Base-by-base conservation (phyloP, 169 alveolate genomes). In the Theileria luwenshuni region DNA sequence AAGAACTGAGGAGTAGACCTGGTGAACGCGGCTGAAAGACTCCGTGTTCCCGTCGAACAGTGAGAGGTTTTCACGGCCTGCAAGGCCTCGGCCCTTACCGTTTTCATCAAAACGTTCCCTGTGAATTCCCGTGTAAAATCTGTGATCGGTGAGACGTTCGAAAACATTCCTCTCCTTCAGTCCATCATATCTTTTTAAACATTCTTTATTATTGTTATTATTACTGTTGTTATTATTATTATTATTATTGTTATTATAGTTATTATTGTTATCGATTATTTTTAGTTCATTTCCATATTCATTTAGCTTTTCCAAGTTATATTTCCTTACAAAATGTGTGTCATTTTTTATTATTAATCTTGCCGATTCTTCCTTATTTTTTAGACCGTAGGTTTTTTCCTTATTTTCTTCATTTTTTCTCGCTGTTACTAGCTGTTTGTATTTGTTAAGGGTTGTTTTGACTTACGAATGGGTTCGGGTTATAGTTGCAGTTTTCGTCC, bases 51-150 rank as follows among this genome's bases (percentile, higher is more conserved):
- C 96, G 70, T 83, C 94, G 67, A 84, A 75, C 33, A 79, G 56
- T 72, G 68, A 81, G 23, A 84, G 23, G 47, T 88, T 70, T 77
- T 91, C 94, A 62, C 95, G 77, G 7, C 95, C 96, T n/a, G 94
- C 94, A 17, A 86, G 52, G 3, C 96, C 95, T 0, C 91, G 65
- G 0, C 97, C 94, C 27, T 90, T 89, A 28, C 94, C 95, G 58
- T 83, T 76, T 63, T 92, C 94, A 47, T 92, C 97, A 56, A 94
- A 94, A 10, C 95, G 81, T 15, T 93, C 90, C 67, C 90, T 86
- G 52, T 94, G 97, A 6, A 77, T 71, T 25, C 93, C 95, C 42
- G 95, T 90, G 83, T 79, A 92, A 71, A 83, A 90, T 21, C 85
- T 48, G 27, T 61, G 74, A 69, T 92, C 94, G 33, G 94, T 92